Evolutionary conservation across 2,329 filamentous ascomycete species (phyloP), one percentile per base, ranked within the genome.

Genomic region (Clonostachys sp.): DNA sequence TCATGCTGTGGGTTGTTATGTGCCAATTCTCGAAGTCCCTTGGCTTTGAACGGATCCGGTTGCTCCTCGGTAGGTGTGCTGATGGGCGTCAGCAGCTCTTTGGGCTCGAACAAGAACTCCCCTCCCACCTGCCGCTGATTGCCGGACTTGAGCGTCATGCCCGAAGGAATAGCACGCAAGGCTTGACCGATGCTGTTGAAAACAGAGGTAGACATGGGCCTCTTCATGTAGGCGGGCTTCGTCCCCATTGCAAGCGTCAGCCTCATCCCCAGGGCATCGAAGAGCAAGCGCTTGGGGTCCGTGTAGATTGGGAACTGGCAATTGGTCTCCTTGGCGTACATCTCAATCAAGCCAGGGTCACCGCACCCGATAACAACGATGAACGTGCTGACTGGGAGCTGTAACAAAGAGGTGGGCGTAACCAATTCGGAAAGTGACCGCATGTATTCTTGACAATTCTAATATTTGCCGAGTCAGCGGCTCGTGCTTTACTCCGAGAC

Each of bases 391-490:
- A 74, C 64, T 14, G 77, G 75, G 1, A 81, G 72, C 48, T 53
- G 64, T 51, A 68, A 75, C 55, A 70, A 84, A 51, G 61, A 57
- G 13, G 74, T 66, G 42, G 74, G 73, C 6, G 72, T 78, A 45
- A 90, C 73, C 43, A 77, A 74, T 16, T 76, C 70, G 34, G 81
- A 78, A 16, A 91, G 72, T 5, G 75, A 71, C 49, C 79, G 79
- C 20, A 91, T 70, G 62, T 87, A 91, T 61, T 89, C 84, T 63
- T 90, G 87, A 67, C 87, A 91, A 63, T 84, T 87, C 84, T 89
- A 53, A 10, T 12, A 16, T 17, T 24, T n/a, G 24, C 9, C 7
- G 9, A 10, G 24, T 30, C 24, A 30, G 24, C 35, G 13, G 10
- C 45, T 35, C 41, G 42, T 36, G 16, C 17, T 12, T 33, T 12